Evolutionary conservation across 441 rosid genomes (phyloP).

Genomic region (Mallotus japonicus): DNA sequence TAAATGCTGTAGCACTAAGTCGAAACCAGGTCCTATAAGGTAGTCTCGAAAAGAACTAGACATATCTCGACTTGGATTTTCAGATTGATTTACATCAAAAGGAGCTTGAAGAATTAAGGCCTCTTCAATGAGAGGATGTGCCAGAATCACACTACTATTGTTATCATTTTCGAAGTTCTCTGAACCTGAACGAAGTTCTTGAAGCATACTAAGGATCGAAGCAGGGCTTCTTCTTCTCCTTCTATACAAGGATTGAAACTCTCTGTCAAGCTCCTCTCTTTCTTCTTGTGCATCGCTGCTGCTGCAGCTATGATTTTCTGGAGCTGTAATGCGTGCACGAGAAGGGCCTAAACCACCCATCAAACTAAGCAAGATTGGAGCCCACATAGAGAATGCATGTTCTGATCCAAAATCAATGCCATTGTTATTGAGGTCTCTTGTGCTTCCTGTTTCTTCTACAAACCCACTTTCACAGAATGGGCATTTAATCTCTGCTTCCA

Average conservation of each 20-base stretch:
- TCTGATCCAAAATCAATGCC: constrained; percentile 38
- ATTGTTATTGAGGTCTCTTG: constrained; percentile 14
- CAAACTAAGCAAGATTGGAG: constrained; percentile 50
- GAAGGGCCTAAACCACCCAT: constrained; percentile 38
- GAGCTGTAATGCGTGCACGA: constrained; percentile 20
- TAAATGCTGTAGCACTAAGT: constrained; percentile 65
- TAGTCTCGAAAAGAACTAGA: constrained; percentile 47
- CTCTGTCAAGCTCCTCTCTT: constrained; percentile 37
- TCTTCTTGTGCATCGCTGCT: constrained; percentile 17
- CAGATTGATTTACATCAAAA: constrained; percentile 24
- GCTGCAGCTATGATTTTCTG: constrained; percentile 18
- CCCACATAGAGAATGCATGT: constrained; percentile 42
- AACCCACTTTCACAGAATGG: constrained; percentile 52
- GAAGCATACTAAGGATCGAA: constrained; percentile 35
- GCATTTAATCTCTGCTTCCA: constrained; percentile 47
- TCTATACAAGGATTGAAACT: constrained; percentile 34
- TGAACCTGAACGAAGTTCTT: constrained; percentile 14
- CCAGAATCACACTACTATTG: constrained; percentile 32
- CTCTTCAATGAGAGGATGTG: constrained; percentile 45
- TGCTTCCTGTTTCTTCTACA: constrained; percentile 42
- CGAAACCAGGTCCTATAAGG: constrained; percentile 72
- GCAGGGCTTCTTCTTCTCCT: constrained; percentile 37
- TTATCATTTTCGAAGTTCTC: constrained; percentile 27
- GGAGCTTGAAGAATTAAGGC: constrained; percentile 41
- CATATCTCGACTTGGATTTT: constrained; percentile 20